phyloP scores from a whole-genome alignment of 176 grass and related monocot genomes.

The Raddia guianensis region DNA sequence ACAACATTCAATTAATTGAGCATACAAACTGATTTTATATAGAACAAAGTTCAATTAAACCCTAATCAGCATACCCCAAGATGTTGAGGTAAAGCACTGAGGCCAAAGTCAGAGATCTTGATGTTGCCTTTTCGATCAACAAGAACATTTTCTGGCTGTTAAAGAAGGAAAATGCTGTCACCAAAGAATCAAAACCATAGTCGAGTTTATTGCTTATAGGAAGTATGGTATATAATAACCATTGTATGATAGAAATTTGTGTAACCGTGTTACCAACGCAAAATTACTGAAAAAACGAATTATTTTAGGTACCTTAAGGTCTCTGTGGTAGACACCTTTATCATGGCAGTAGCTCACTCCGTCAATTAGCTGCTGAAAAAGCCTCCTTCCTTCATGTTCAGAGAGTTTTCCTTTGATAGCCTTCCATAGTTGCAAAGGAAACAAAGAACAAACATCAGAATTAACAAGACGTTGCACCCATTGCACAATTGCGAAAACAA shows the following conservation, averaged over 20 bases:
- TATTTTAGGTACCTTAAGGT: slow-evolving; percentile 60
- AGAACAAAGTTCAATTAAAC: background rate
- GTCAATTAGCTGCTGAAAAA: slow-evolving; percentile 87
- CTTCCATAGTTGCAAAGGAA: slow-evolving; percentile 38
- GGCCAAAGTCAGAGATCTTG: slow-evolving; percentile 87
- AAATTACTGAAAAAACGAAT: background rate
- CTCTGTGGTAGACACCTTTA: slow-evolving; percentile 84
- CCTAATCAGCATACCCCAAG: slow-evolving; percentile 53
- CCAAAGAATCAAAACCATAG: slow-evolving; percentile 34
- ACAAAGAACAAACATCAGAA: background rate
- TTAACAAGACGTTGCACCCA: background rate
- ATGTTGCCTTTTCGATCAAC: slow-evolving; percentile 70
- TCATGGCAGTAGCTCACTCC: slow-evolving; percentile 83
- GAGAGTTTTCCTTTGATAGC: slow-evolving; percentile 58
- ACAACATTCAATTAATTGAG: background rate
- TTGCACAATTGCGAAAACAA: background rate
- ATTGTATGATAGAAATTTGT: background rate
- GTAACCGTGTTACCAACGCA: background rate
- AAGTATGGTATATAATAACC: background rate
- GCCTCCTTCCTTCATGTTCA: slow-evolving; percentile 60
- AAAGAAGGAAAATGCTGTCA: slow-evolving; percentile 50
- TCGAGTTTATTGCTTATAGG: slow-evolving; percentile 22
- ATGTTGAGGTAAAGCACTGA: slow-evolving; percentile 80
- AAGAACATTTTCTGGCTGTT: slow-evolving; percentile 87
- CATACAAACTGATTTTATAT: background rate